Evolutionary conservation across 2,329 filamentous ascomycete genomes (phyloP).

Genomic region (Talaromyces verruculosus): DNA sequence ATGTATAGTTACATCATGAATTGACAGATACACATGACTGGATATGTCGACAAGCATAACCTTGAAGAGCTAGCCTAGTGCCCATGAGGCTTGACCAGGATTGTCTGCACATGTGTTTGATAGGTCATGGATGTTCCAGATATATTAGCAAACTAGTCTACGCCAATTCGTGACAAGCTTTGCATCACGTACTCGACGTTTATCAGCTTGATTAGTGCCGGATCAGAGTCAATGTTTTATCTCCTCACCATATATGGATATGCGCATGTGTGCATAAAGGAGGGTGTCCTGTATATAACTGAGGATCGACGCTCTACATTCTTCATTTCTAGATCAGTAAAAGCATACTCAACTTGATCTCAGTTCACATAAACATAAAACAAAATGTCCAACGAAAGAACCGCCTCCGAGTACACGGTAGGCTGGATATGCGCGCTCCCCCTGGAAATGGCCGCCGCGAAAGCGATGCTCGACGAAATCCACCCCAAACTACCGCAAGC

Average conservation of each 20-base stretch:
- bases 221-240: conserved; percentile 1
- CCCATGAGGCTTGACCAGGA: neutral
- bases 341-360: neutral
- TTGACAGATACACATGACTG: neutral
- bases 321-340: neutral
- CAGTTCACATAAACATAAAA: neutral
- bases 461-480: conserved; percentile 24
- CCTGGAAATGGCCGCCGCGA: conserved; percentile 18
- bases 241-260: neutral
- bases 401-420: conserved; percentile 12
- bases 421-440: conserved; percentile 16
- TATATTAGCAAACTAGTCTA: neutral
- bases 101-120: neutral
- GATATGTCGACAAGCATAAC: conserved; percentile 1
- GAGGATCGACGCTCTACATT: neutral
- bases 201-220: neutral
- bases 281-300: neutral
- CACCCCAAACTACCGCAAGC: conserved; percentile 18
- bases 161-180: neutral
- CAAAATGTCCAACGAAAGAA: conserved; percentile 6
- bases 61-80: neutral
- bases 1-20: neutral
- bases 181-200: neutral
- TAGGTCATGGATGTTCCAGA: neutral
- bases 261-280: neutral